Evolutionary conservation across 148 eudicot species (phyloP).

Genomic region (Amaranthus cruentus): DNA sequence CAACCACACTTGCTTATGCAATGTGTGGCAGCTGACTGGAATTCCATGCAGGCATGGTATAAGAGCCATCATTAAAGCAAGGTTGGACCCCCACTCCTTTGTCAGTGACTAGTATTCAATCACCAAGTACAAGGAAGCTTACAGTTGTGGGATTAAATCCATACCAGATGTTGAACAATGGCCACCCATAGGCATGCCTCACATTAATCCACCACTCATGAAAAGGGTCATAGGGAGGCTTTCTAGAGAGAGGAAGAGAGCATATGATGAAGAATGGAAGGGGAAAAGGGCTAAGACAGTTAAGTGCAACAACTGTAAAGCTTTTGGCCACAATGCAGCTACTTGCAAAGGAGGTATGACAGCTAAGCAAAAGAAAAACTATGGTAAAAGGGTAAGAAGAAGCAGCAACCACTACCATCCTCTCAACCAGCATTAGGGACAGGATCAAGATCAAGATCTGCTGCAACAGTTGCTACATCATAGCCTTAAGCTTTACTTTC

Average conservation of each 20-base stretch:
- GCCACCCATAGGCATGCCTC: background rate
- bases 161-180: background rate
- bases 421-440: background rate
- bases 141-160: background rate
- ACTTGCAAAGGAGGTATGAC: background rate
- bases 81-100: background rate
- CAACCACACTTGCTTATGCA: no score
- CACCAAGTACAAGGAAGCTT: background rate
- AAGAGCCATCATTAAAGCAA: background rate
- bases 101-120: background rate
- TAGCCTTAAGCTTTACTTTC: background rate
- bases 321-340: background rate
- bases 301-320: background rate
- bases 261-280: background rate
- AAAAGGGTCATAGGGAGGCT: background rate
- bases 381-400: no score
- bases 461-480: background rate
- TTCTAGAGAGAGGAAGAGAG: background rate
- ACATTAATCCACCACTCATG: background rate
- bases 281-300: background rate
- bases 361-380: background rate
- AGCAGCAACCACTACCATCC: background rate
- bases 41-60: background rate
- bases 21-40: background rate
- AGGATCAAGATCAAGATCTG: background rate